Evolutionary conservation across 352 stramenopile species (phyloP).

Genomic region (Phytopythium oedochilum): DNA sequence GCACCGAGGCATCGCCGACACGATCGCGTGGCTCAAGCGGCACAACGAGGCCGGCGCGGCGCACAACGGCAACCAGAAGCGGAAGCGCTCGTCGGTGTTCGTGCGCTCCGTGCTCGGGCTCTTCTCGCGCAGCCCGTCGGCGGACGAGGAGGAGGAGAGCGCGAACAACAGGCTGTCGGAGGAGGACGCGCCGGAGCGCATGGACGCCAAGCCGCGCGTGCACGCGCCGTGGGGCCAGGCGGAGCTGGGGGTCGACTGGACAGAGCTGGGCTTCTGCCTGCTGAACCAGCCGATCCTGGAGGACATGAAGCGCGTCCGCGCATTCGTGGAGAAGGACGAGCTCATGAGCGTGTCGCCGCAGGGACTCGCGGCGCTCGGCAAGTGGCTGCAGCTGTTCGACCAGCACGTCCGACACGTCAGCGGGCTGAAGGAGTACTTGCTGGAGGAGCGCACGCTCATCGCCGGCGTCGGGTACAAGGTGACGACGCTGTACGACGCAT

Average conservation of each 20-base stretch:
- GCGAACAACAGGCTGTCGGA: conserved; percentile 4
- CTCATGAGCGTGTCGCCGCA: conserved; percentile 44
- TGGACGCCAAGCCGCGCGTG: conserved; percentile 20
- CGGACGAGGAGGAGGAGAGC: conserved; percentile 11
- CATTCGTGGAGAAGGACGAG: conserved; percentile 40
- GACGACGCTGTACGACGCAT: conserved; percentile 53
- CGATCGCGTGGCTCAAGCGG: conserved; percentile 67
- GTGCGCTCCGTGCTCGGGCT: conserved; percentile 53
- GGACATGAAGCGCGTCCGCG: conserved; percentile 47
- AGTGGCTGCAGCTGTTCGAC: conserved; percentile 62
- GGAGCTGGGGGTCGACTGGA: conserved; percentile 37
- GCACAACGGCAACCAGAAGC: conserved; percentile 26
- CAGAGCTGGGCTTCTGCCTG: conserved; percentile 40
- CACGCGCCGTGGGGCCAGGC: conserved; percentile 40
- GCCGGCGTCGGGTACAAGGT: conserved; percentile 55
- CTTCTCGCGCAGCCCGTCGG: conserved; percentile 20
- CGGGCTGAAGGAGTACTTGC: conserved; percentile 61
- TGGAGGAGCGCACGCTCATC: conserved; percentile 56
- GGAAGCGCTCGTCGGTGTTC: conserved; percentile 50
- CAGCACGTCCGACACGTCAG: conserved; percentile 51
- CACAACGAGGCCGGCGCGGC: conserved; percentile 33
- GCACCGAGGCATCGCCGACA: conserved; percentile 40
- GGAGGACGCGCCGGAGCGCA: conserved; percentile 12
- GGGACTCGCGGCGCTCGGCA: conserved; percentile 45
- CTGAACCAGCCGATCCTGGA: conserved; percentile 58